Base-by-base conservation (phyloP, 148 eudicot genomes). In the Rhododendron kiyosumense region DNA sequence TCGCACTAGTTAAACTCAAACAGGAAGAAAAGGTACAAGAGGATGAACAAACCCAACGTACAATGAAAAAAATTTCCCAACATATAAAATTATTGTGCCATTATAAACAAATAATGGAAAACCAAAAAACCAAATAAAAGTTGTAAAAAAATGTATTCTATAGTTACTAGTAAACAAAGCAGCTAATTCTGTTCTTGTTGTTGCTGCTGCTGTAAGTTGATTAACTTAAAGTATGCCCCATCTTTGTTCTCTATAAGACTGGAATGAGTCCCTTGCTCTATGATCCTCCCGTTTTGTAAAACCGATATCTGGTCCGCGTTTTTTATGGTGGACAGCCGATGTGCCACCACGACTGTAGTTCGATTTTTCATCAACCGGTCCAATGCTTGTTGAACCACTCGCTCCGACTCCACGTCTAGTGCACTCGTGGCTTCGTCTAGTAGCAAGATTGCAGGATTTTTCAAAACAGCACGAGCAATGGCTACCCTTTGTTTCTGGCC, bases 401-500 rank as follows among this genome's bases (percentile, higher is more conserved):
- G 93, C 90, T 97, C 98, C 0, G 98, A 94, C 83, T 95, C 96
- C 75, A 92, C 85, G 52, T 97, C 98, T 0, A 97, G 91, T 7
- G 98, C 98, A 59, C 99, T 97, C 0, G 98, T 95, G 14, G 99
- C 99, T 87, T 97, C 99, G 41, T 97, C 99, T 81, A 97, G 83
- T 3, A 97, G 90, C 89, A 97, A 85, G 78, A 97, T 94, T 65
- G 90, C 91, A 1, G 98, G 98, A 76, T 97, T 94, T 69, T 93
- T 97, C 9, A 95, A 83, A 75, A 97, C 92, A 1, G 99, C 99
- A 82, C 99, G 91, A 17, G 99, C 96, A 15, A 97, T 97, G 78
- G 99, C 99, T 5, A 95, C 96, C 79, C 99, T 88, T 87, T 97
- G 99, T 91, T 95, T 97, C 81, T 97, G 99, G 2, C 99, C 99